Evolutionary conservation across 164 flowering plant species (phyloP).

Genomic region (Akebia trifoliata): DNA sequence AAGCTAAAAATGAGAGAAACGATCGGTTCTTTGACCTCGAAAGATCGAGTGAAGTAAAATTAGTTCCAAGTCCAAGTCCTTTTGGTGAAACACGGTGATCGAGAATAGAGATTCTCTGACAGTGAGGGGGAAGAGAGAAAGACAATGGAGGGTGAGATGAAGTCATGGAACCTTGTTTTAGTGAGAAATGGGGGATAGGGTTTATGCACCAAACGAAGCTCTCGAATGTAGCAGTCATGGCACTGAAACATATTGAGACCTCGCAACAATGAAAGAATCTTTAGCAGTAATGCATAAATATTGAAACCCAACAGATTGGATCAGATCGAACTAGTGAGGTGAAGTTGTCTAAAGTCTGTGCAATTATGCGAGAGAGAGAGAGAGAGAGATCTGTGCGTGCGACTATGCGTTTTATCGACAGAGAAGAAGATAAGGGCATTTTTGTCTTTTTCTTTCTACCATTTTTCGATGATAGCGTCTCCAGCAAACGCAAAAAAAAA

Average conservation of each 20-base stretch:
- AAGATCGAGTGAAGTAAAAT: conserved; percentile 11
- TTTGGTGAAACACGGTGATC: conserved; percentile 8
- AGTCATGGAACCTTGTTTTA: conserved; percentile 20
- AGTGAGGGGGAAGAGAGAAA: conserved; percentile 13
- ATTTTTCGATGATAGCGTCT: no score
- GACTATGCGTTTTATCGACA: no score
- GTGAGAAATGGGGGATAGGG: conserved; percentile 24
- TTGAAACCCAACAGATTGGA: no score
- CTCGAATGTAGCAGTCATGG: conserved; percentile 21
- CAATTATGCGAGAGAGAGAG: no score
- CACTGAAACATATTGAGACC: not conserved
- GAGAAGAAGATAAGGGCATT: no score
- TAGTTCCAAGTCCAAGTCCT: conserved; percentile 19
- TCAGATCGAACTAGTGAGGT: no score
- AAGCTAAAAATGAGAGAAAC: conserved; percentile 38
- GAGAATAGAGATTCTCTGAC: conserved; percentile 8
- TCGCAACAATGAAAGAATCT: no score
- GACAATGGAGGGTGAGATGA: conserved; percentile 4
- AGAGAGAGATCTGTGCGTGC: no score
- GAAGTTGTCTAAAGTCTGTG: no score
- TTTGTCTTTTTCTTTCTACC: no score
- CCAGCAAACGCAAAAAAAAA: no score
- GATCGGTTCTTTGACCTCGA: conserved; percentile 17
- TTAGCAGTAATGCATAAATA: no score
- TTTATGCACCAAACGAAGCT: conserved; percentile 18